Conservation (phyloP, 2,329 filamentous ascomycete genomes). For the Pestalotiopsis sp. region DNA sequence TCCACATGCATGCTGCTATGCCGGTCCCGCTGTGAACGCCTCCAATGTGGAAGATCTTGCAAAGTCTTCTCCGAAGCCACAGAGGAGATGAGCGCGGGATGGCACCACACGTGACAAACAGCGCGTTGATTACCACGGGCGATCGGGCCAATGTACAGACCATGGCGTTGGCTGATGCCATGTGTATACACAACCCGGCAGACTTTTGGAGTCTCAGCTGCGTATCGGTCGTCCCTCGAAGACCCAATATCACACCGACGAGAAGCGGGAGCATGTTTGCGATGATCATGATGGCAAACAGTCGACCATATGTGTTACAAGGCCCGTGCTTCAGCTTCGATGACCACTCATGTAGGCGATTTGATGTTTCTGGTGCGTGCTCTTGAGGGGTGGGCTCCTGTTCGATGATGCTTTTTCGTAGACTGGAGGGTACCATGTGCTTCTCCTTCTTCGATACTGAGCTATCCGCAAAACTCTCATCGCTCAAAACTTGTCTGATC, state of each 20-base stretch:
- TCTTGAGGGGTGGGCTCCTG: not conserved
- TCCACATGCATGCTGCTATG: slow-evolving; percentile 50
- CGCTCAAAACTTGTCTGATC: not conserved
- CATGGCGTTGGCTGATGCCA: slow-evolving; percentile 50
- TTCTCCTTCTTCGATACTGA: not conserved
- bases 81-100: slow-evolving; percentile 47
- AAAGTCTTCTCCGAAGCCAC: slow-evolving; percentile 45
- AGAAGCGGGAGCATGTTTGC: not conserved
- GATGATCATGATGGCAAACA: not conserved
- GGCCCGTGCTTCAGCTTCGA: not conserved
- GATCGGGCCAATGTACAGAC: slow-evolving; percentile 53
- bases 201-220: not conserved
- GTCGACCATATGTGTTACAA: not conserved
- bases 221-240: not conserved
- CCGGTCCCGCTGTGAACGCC: slow-evolving; percentile 53
- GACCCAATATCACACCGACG: not conserved
- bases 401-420: not conserved
- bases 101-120: slow-evolving; percentile 47
- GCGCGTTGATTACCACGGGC: slow-evolving; percentile 51
- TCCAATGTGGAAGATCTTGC: slow-evolving; percentile 55
- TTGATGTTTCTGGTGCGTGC: not conserved
- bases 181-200: slow-evolving; percentile 22
- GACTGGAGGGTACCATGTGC: not conserved
- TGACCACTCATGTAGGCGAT: not conserved
- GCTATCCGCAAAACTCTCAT: not conserved